These are phyloP conservation scores for Nicotiana noctiflora DNA, from an alignment of 257 asterid genomes.

Conservation along the genomic window DNA sequence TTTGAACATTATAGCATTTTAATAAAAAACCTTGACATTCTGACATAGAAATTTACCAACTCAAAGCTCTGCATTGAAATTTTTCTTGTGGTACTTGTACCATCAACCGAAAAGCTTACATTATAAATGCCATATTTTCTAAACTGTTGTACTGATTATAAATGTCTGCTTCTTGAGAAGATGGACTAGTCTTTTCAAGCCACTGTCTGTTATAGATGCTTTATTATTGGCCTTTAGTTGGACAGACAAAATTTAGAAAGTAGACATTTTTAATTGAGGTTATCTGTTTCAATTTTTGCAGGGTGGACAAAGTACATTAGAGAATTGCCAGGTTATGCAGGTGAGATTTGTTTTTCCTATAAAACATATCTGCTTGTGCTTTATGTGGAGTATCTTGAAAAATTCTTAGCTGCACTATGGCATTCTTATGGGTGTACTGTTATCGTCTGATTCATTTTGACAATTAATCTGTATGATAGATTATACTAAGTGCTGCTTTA, in stretches of 20 bases:
- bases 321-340: slow-evolving; percentile 94
- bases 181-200: neutral
- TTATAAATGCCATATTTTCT: neutral
- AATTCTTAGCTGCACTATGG: neutral
- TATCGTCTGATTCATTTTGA: neutral
- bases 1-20: neutral
- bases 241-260: too few relatives aligned
- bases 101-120: too few relatives aligned
- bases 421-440: neutral
- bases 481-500: neutral
- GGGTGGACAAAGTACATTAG: slow-evolving; percentile 96
- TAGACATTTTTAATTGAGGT: neutral
- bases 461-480: neutral
- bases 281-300: slow-evolving; percentile 25
- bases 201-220: neutral
- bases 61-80: neutral
- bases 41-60: neutral
- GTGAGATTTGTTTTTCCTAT: slow-evolving; percentile 24
- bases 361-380: neutral
- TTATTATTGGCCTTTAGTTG: neutral
- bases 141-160: neutral
- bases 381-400: neutral
- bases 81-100: neutral
- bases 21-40: neutral
- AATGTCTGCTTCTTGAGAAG: neutral